Evolutionary conservation across 306 rosid species (phyloP).

Genomic region (Quercus rubra): DNA sequence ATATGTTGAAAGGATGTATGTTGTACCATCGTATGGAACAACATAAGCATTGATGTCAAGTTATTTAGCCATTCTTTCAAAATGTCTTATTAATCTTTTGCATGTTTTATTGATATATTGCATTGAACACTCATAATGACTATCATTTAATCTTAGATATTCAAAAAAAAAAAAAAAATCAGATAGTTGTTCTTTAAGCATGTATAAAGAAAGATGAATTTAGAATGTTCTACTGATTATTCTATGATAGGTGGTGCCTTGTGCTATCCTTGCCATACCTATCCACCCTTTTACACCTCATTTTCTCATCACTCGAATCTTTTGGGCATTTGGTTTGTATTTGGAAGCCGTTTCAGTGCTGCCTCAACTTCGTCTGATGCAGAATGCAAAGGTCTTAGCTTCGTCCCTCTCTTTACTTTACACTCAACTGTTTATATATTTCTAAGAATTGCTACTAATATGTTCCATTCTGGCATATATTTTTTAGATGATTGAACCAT

Average conservation of each 20-base stretch:
- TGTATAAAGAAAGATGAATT: neutral
- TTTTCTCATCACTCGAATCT: neutral
- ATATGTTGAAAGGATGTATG: neutral
- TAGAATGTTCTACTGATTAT: neutral
- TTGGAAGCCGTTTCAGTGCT: conserved; percentile 70
- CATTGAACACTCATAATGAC: neutral
- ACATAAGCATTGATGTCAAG: too few species aligned
- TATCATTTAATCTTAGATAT: neutral
- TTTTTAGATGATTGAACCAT: conserved; percentile 74
- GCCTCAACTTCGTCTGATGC: conserved; percentile 78
- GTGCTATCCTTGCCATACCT: conserved; percentile 41
- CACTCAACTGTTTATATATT: neutral
- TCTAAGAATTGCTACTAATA: neutral
- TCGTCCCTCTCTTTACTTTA: neutral
- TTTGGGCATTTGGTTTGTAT: conserved; percentile 62
- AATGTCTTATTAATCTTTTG: too few species aligned
- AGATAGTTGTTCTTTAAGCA: neutral
- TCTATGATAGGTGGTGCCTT: conserved; percentile 50
- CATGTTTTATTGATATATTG: too few species aligned
- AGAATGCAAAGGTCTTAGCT: conserved; percentile 67
- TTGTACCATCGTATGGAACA: neutral
- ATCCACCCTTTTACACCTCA: conserved; percentile 32
- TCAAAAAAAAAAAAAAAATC: neutral
- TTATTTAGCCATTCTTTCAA: too few species aligned
- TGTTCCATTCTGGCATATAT: neutral